phyloP scores from a whole-genome alignment of 176 grass and related monocot species.

The Oryza coarctata region DNA sequence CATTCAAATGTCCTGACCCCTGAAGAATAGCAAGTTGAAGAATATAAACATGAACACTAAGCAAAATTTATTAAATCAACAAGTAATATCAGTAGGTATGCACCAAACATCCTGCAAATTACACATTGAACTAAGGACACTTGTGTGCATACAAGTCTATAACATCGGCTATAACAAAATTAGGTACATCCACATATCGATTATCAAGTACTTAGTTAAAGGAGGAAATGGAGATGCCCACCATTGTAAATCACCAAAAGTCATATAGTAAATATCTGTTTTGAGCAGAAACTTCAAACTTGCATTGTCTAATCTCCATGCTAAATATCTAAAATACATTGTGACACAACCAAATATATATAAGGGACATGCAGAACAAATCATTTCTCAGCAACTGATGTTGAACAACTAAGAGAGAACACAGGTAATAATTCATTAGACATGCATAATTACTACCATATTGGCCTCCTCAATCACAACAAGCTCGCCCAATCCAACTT shows the following conservation, averaged over 20 bases:
- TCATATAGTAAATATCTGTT: not conserved
- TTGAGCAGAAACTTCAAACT: not conserved
- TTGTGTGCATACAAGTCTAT: not conserved
- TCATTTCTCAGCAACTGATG: no score
- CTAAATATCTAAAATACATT: not conserved
- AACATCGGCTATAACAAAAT: not conserved
- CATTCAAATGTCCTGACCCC: not conserved
- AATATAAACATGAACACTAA: not conserved
- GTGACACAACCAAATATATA: no score
- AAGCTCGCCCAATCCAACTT: not conserved
- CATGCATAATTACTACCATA: constrained; percentile 32
- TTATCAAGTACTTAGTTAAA: not conserved
- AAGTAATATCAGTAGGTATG: not conserved
- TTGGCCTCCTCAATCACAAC: constrained; percentile 17
- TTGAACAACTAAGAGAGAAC: not conserved
- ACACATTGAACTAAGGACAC: not conserved
- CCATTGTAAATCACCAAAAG: not conserved
- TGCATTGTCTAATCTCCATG: not conserved
- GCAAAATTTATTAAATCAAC: not conserved
- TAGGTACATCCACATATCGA: not conserved
- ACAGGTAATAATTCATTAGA: not conserved
- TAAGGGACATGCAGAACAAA: no score
- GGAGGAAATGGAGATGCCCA: not conserved
- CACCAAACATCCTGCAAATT: not conserved
- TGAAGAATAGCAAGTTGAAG: not conserved